Base-by-base conservation (phyloP, 2,329 filamentous ascomycete species). In the Cadophora luteo-olivacea region DNA sequence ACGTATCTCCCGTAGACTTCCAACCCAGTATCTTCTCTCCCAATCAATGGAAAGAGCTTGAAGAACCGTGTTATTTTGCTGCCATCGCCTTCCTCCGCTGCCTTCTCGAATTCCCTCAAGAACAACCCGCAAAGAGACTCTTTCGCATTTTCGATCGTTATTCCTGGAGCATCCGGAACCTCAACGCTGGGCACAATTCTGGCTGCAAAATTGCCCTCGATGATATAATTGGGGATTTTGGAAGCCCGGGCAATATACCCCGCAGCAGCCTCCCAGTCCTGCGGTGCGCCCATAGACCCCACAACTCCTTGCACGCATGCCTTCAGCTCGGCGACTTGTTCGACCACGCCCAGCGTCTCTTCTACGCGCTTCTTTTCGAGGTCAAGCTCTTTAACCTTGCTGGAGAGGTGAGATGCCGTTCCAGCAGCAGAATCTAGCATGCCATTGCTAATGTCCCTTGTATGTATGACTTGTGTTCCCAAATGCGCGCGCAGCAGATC, bases 191-290 rank as follows among this genome's bases (percentile, higher is more conserved):
- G 96, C 9, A 99, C 96, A 77, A 97, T 95, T 72, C 93, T 89
- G 45, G 94, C 91, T 0, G 96, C 95, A 78, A 99, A 99, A 19
- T 89, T 87, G 32, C 96, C 93, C 73, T 91, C 87, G 62, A 94
- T 85, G 62, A 99, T 95, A 1, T 91, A 85, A 62, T 89, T 86
- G 0, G 95, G 94, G 14, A 99, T 89, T 73, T 91, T 89, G 69
- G 89, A 89, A 7, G 96, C 94, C 55, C 95, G 88, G 71, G 92
- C 89, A 68, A 99, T 86, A 79, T 98, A 98, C 58, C 87, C 92
- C 1, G 96, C 96, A 3, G 96, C 96, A 3, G 93, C 96, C 80
- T 99, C 96, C 96, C 96, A 99, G 82, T 99, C 96, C 80, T 99
- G 96, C 52, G 96, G 93, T 4, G 94, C 95, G 41, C 95, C 96